Percentiles rank a stretch among this genome's conserved stretches.
Evolutionary conservation across 306 rosid species (phyloP).

Genomic region (Fagus sylvatica): DNA sequence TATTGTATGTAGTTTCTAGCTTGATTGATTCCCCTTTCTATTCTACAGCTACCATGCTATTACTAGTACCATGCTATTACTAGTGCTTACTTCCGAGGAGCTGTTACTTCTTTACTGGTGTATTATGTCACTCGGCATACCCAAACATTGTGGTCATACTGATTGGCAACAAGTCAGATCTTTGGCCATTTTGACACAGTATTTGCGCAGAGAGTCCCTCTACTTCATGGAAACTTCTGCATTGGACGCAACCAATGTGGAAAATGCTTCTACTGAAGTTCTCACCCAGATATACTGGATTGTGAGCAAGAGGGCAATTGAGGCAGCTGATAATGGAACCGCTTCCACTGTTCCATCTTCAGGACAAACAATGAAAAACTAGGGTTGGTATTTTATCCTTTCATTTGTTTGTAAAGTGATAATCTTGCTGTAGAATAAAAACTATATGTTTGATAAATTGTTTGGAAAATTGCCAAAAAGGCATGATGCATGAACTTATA

Average conservation of each 20-base stretch:
- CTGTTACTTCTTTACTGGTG: slow-evolving; percentile 85
- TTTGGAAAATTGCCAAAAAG: slow-evolving; percentile 18
- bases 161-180: slow-evolving; percentile 88
- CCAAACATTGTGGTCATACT: slow-evolving; percentile 93
- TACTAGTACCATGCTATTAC: slow-evolving; percentile 93
- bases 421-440: slow-evolving; percentile 30
- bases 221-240: slow-evolving; percentile 99
- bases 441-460: slow-evolving; percentile 14
- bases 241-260: slow-evolving; percentile 85
- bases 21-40: not conserved
- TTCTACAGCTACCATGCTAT: slow-evolving; percentile 81
- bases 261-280: slow-evolving; percentile 69
- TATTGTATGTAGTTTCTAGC: too few species aligned
- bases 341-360: slow-evolving; percentile 57
- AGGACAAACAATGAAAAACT: slow-evolving; percentile 82
- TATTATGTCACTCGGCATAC: slow-evolving; percentile 82
- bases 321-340: slow-evolving; percentile 50
- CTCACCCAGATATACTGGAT: slow-evolving; percentile 70
- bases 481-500: not conserved
- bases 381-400: slow-evolving; percentile 11
- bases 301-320: slow-evolving; percentile 80
- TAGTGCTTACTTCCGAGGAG: slow-evolving; percentile 95
- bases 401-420: slow-evolving; percentile 24
- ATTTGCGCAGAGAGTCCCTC: slow-evolving; percentile 86
- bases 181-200: slow-evolving; percentile 72